phyloP scores from a whole-genome alignment of 208 protist species.

The Leishmania major region DNA sequence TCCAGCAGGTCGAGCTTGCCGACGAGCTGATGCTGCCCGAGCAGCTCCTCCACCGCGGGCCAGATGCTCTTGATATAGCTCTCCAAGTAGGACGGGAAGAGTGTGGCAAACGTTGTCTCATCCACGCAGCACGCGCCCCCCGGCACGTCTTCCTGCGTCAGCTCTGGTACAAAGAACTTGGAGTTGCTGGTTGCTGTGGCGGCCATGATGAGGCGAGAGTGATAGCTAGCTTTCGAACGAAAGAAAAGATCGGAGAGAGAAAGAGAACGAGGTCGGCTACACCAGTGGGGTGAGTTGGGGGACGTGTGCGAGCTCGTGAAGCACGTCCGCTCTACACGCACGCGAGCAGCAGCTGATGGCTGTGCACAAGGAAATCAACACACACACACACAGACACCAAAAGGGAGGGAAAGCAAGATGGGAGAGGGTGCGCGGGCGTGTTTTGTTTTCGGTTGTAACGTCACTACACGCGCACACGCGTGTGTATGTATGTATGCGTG shows the following conservation, averaged over 20 bases:
- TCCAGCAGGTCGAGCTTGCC: constrained; percentile 95
- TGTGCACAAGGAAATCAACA: not conserved
- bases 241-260: constrained; percentile 4
- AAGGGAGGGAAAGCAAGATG: not conserved
- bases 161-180: constrained; percentile 81
- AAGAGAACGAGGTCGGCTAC: not conserved
- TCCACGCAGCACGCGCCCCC: constrained; percentile 92
- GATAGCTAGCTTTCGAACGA: not conserved
- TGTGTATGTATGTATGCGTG: not conserved
- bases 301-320: not conserved
- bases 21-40: constrained; percentile 94
- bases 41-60: constrained; percentile 91
- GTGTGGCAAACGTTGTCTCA: constrained; percentile 96
- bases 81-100: constrained; percentile 99
- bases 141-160: constrained; percentile 88
- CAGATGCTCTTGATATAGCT: constrained; percentile 97
- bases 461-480: not conserved
- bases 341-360: not conserved
- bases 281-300: not conserved
- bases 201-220: constrained; percentile 7
- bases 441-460: not conserved
- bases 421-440: not conserved
- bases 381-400: not conserved
- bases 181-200: constrained; percentile 34
- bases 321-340: not conserved